A percentile compares a stretch with the other conserved stretches of the same genome.
Conservation (phyloP, 2,329 filamentous ascomycete genomes). For the Neonectria hederae region DNA sequence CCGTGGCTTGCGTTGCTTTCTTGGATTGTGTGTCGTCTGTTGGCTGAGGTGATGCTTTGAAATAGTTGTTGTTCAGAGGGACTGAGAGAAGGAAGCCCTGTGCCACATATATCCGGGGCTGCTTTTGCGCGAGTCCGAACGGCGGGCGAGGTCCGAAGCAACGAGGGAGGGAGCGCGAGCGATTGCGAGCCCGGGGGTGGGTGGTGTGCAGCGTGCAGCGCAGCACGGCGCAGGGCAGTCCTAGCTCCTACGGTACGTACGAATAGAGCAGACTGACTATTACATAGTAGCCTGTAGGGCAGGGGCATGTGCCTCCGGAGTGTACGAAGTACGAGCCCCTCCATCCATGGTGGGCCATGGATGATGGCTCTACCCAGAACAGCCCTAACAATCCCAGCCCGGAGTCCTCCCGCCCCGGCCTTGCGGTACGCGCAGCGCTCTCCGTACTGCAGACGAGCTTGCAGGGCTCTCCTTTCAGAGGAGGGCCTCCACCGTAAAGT, state of each 20-base stretch:
- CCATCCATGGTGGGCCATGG: background rate
- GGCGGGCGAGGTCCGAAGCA: conserved; percentile 16
- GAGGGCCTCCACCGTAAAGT: too few relatives aligned
- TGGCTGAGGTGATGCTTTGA: conserved; percentile 20
- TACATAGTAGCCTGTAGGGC: background rate
- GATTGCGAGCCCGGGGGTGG: background rate
- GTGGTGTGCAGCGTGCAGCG: conserved; percentile 5
- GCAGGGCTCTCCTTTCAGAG: background rate
- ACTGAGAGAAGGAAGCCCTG: conserved; percentile 3
- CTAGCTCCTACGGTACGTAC: background rate
- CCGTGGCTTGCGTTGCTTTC: conserved; percentile 6
- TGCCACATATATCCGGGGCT: conserved; percentile 19
- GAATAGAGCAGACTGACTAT: too few relatives aligned
- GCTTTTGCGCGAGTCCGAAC: conserved; percentile 9
- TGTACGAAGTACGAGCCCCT: background rate
- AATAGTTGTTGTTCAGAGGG: conserved; percentile 12
- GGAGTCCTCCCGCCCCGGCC: conserved; percentile 18
- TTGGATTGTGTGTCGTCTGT: background rate
- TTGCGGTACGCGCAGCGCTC: conserved; percentile 2
- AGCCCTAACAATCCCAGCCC: conserved; percentile 6
- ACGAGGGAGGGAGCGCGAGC: conserved; percentile 13
- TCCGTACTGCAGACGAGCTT: background rate
- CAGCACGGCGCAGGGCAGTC: background rate
- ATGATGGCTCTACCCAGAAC: background rate
- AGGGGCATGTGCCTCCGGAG: conserved; percentile 16